Evolutionary conservation across 208 protist species (phyloP).

Genomic region (Acanthamoeba quina): DNA sequence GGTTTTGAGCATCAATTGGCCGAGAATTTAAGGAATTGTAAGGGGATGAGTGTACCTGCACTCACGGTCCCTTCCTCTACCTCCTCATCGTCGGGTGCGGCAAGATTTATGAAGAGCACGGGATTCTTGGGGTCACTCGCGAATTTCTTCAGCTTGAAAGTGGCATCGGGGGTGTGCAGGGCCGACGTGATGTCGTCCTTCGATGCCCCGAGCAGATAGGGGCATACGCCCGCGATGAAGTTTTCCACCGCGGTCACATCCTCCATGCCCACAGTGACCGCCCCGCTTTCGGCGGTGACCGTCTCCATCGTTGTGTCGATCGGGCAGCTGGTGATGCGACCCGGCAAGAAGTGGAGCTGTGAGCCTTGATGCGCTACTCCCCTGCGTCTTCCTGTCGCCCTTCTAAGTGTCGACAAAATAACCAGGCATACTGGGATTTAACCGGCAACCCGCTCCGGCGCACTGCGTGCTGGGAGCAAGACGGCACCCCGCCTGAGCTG

Average conservation of each 20-base stretch:
- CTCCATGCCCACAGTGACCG: constrained; percentile 61
- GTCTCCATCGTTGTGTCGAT: not conserved
- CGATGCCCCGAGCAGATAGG: constrained; percentile 11
- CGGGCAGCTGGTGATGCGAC: no score
- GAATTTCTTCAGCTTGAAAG: constrained; percentile 61
- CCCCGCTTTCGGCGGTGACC: not conserved
- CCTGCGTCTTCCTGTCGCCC: no score
- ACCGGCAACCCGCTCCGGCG: no score
- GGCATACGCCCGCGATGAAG: constrained; percentile 60
- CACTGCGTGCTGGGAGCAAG: no score
- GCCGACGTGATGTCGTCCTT: not conserved
- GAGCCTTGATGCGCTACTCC: no score
- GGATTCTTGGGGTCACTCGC: constrained; percentile 32
- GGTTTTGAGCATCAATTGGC: no score
- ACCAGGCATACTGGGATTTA: no score
- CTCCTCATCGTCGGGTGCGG: not conserved
- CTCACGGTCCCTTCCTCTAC: not conserved
- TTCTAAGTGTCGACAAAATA: no score
- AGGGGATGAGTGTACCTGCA: not conserved
- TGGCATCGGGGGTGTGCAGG: constrained; percentile 45
- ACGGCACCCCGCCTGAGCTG: no score
- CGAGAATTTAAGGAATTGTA: not conserved
- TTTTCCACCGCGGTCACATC: constrained; percentile 41
- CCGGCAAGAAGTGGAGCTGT: no score
- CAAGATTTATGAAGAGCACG: constrained; percentile 38